Base-by-base conservation (phyloP, 495 filamentous ascomycete species). In the Saxispiralis lemnorum region DNA sequence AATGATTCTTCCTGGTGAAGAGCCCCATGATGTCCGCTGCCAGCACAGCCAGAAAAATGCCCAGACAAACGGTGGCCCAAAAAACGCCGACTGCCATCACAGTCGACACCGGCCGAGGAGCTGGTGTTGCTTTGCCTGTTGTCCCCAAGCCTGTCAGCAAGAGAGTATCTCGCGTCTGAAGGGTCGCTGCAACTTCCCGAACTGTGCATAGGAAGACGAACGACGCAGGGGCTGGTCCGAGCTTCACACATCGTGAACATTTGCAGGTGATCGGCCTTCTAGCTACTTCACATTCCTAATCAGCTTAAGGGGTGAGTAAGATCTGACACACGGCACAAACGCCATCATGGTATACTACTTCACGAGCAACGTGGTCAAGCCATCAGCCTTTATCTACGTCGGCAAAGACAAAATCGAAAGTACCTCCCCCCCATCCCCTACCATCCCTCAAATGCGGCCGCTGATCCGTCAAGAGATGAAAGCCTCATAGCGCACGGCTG, bases 321-420 rank as follows among this genome's bases (percentile, higher is more conserved):
- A n/a, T 19, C 38, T 6, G 4, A 19, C n/a, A 40, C 16, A 14
- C 15, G 4, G 9, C n/a, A 40, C 16, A 14, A 3, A 28, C 24
- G 24, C 24, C 24, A 28, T 28, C 24, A 97, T 97, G 89, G 89
- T 97, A 33, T 93, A 80, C 63, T 95, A 94, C 59, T 95, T 93
- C 63, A 89, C 77, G 2, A 95, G 88, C 7, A 87, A 75, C 38
- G 72, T 75, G 31, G 75, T 80, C 19, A 66, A 78, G 15, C 78
- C 92, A 1, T 51, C 76, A 5, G 89, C 86, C 18, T 84, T 77
- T 52, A 76, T 96, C 50, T 97, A 96, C 57, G 83, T 94, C 24
- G 89, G 89, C 57, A 97, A 96, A 65, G 89, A 97, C 68, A 97
- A 97, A 65, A 83, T 93, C 45, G 89, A 97, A 66, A 97, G 89